Evolutionary conservation across 495 filamentous ascomycete genomes (phyloP).

Genomic region (Hyaloscypha finlandica): DNA sequence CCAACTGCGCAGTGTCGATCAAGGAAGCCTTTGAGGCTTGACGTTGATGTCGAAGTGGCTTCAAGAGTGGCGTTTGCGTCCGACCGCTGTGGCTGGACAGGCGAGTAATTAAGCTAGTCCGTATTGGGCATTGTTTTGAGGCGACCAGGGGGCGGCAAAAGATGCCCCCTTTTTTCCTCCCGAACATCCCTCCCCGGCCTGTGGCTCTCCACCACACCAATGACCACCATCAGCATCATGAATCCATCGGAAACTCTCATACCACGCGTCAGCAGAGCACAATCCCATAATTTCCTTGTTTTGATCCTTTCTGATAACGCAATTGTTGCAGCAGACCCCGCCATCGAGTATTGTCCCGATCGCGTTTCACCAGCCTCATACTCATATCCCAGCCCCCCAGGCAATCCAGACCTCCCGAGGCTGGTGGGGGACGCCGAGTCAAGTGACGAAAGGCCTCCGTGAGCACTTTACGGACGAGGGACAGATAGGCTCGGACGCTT

Average conservation of each 20-base stretch:
- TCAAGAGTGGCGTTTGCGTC: background rate
- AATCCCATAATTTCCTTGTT: background rate
- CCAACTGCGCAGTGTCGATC: conserved; percentile 14
- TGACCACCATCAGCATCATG: background rate
- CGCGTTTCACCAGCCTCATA: background rate
- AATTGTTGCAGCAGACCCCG: background rate
- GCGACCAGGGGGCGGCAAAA: conserved; percentile 6
- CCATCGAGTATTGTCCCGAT: background rate
- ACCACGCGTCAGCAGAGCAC: too few species aligned
- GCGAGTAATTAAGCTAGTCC: background rate
- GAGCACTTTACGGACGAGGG: background rate
- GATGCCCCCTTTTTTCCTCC: background rate
- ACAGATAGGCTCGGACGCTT: background rate
- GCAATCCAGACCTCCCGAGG: background rate
- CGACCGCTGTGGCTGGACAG: conserved; percentile 7
- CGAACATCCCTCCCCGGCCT: background rate
- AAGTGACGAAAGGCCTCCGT: background rate
- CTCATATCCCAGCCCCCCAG: background rate
- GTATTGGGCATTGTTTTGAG: background rate
- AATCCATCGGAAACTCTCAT: background rate
- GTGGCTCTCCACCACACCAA: background rate
- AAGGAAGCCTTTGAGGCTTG: background rate
- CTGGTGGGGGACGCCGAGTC: background rate
- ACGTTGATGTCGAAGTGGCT: background rate
- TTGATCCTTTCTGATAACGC: background rate